Conservation (phyloP, 345 rosid species). For the Draba incana region DNA sequence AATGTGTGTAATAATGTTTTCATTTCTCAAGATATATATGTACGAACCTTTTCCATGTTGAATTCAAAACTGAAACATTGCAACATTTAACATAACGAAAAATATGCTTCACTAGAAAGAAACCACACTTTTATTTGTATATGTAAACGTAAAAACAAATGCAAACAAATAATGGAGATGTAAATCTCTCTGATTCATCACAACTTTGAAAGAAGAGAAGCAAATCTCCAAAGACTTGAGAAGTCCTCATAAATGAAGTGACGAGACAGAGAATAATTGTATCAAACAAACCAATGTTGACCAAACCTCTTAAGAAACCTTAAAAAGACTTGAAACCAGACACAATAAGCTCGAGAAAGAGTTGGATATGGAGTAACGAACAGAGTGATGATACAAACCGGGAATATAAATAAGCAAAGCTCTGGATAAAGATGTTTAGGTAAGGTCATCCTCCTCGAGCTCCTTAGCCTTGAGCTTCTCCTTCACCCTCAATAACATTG, state of each 20-base stretch:
- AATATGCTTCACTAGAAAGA: not conserved
- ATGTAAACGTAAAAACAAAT: not conserved
- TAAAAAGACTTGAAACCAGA: conserved; percentile 32
- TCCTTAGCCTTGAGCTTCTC: conserved; percentile 97
- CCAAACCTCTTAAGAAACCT: conserved; percentile 34
- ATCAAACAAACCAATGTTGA: conserved; percentile 32
- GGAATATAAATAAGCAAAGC: conserved; percentile 25
- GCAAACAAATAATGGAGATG: not conserved
- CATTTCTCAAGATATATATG: conserved; percentile 20
- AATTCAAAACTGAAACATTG: no score
- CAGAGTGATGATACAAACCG: conserved; percentile 21
- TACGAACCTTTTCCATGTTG: conserved; percentile 18
- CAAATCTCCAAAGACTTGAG: conserved; percentile 18
- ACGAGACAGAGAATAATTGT: conserved; percentile 29
- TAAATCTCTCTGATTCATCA: conserved; percentile 5
- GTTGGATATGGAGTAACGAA: conserved; percentile 31
- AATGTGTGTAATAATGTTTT: not conserved
- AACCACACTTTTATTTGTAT: not conserved
- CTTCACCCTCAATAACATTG: conserved; percentile 90
- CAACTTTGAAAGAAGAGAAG: conserved; percentile 1
- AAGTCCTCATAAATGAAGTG: conserved; percentile 23
- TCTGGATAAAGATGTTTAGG: conserved; percentile 48
- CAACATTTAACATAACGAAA: not conserved
- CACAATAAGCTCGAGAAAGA: conserved; percentile 31
- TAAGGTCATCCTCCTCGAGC: conserved; percentile 95